phyloP scores from a whole-genome alignment of 495 filamentous ascomycete species.

The Diplogelasinospora grovesii region DNA sequence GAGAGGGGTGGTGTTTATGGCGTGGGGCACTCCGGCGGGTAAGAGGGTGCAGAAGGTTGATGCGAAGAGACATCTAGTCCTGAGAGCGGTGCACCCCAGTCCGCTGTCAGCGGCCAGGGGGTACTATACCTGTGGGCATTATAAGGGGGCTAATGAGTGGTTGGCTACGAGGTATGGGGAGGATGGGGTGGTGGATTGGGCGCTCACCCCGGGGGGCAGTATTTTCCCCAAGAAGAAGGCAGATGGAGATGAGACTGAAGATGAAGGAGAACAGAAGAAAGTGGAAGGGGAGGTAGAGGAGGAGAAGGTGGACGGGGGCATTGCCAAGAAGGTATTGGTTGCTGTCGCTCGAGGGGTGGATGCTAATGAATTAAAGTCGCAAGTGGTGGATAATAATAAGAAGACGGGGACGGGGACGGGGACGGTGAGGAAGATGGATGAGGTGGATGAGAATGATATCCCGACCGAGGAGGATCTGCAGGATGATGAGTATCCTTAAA shows the following conservation, averaged over 20 bases:
- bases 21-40: constrained; percentile 80
- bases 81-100: constrained; percentile 85
- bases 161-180: constrained; percentile 67
- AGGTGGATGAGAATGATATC: too few relatives aligned
- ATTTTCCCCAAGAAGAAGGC: constrained; percentile 13
- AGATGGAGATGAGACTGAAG: constrained; percentile 8
- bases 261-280: constrained; percentile 7
- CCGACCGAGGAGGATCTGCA: too few relatives aligned
- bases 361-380: neutral
- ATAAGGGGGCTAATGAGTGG: constrained; percentile 87
- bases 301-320: constrained; percentile 9
- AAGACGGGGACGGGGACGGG: neutral
- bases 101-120: constrained; percentile 74
- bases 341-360: constrained; percentile 16
- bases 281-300: constrained; percentile 6
- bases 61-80: constrained; percentile 61
- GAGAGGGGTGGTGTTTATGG: constrained; percentile 84
- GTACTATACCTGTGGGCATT: constrained; percentile 85
- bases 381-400: constrained; percentile 9
- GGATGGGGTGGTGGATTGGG: constrained; percentile 81
- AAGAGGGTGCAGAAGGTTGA: constrained; percentile 68
- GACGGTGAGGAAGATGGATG: neutral
- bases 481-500: too few relatives aligned
- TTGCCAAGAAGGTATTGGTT: constrained; percentile 16
- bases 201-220: constrained; percentile 38